Conservation (phyloP, 169 alveolate genomes). For the Plasmodium fragile region DNA sequence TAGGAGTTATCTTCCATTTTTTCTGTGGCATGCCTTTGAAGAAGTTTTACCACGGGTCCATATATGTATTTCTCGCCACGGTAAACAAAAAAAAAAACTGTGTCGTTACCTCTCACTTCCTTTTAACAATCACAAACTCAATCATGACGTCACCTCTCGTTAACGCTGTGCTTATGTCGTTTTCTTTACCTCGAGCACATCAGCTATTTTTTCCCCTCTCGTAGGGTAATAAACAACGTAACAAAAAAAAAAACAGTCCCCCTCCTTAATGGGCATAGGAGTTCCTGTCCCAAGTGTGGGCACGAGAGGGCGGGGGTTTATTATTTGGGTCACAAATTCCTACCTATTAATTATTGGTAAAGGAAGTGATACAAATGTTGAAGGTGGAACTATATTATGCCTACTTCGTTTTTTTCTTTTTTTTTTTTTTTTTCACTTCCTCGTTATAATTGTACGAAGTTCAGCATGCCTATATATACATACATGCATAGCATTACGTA, state of each 20-base stretch:
- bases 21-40: neutral
- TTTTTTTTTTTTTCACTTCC: neutral
- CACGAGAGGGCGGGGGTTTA: neutral
- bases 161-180: neutral
- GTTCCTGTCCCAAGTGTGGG: neutral
- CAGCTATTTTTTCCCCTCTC: neutral
- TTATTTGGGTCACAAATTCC: neutral
- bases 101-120: neutral
- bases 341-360: neutral
- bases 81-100: neutral
- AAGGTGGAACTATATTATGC: neutral
- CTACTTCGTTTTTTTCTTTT: neutral
- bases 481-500: too few relatives aligned
- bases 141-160: neutral
- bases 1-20: slow-evolving; percentile 36
- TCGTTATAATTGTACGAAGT: neutral
- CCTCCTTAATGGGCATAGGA: neutral
- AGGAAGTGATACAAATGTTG: neutral
- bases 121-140: neutral
- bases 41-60: neutral
- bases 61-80: neutral
- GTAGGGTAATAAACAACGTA: neutral
- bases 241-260: neutral
- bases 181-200: neutral
- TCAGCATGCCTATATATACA: neutral